Evolutionary conservation across 106 monocot species (phyloP), one percentile per base, ranked within the genome.

Genomic region (Dendrobium huoshanense): DNA sequence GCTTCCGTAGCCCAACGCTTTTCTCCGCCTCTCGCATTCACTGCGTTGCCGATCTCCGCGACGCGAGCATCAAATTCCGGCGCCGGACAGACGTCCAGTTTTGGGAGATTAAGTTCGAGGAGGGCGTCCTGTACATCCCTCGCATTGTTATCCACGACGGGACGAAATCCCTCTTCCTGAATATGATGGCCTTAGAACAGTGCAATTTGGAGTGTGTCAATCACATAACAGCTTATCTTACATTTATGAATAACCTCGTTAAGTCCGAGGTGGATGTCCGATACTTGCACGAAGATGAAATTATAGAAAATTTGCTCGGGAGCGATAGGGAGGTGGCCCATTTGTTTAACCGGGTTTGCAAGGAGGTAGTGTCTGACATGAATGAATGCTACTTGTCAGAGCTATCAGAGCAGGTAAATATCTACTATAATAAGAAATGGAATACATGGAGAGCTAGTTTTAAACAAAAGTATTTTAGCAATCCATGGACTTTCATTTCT

Each of bases 401-500:
- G 29, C 29, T 29, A 29, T 29, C 29, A 0, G 29, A 1, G 29
- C 0, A 29, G 29, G 29, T 29, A 1, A 29, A 29, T 29, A 0
- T 0, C 29, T 29, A 29, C 29, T 29, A 29, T 29, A 29, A 1
- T 0, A 29, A 0, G 0, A 29, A 29, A 1, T 29, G 1, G 29
- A 29, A 29, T 29, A 29, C 29, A 0, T 29, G 29, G 29, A 29
- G 29, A 29, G 29, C 29, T 0, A 29, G 1, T 29, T 29, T 29
- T 29, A 29, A 29, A 0, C 1, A 29, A 0, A 29, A 29, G 29
- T 29, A 90, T 83, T 85, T 87, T 77, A 77, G 49, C 27, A 87
- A 81, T 55, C 87, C 90, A 0, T 94, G 93, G 93, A 85, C 87
- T 1, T 86, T 83, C 81, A 47, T 87, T 41, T 94, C 93, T 22